phyloP scores from a whole-genome alignment of 1,284 basidiomycete genomes.

The Anthracocystis walkeri region DNA sequence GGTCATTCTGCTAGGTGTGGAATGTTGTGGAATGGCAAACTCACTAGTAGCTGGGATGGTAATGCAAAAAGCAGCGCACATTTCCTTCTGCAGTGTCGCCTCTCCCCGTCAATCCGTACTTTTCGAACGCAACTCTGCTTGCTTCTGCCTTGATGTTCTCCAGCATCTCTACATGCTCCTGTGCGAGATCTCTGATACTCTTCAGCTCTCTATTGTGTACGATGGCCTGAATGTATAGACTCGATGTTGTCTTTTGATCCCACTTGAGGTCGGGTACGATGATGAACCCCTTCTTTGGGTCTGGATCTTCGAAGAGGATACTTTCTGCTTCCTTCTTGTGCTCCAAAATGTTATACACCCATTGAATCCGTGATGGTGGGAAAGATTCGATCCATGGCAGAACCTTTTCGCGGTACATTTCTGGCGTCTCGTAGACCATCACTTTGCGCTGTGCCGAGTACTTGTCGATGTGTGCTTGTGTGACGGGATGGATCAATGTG shows the following conservation, averaged over 20 bases:
- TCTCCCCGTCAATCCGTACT: constrained; percentile 76
- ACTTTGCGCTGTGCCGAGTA: constrained; percentile 81
- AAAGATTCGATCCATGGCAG: constrained; percentile 63
- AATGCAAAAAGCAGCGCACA: constrained; percentile 88
- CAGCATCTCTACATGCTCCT: constrained; percentile 79
- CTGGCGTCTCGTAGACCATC: constrained; percentile 71
- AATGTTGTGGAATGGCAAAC: constrained; percentile 64
- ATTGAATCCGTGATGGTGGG: constrained; percentile 74
- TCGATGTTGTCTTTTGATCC: constrained; percentile 79
- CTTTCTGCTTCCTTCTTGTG: constrained; percentile 84
- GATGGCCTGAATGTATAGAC: constrained; percentile 70
- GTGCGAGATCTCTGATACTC: constrained; percentile 72
- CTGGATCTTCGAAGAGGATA: constrained; percentile 77
- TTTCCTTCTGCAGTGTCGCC: constrained; percentile 65
- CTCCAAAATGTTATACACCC: constrained; percentile 88
- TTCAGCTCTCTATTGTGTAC: constrained; percentile 67
- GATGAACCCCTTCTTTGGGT: constrained; percentile 77
- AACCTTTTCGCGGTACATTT: constrained; percentile 58
- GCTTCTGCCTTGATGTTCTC: constrained; percentile 77
- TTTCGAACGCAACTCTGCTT: constrained; percentile 73
- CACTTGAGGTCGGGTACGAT: constrained; percentile 72
- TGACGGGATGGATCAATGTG: constrained; percentile 61
- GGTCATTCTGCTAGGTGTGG: too few relatives aligned
- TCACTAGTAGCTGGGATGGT: constrained; percentile 94
- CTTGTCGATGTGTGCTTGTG: constrained; percentile 72